Conservation (phyloP, 345 rosid species). For the Linum trigynum region DNA sequence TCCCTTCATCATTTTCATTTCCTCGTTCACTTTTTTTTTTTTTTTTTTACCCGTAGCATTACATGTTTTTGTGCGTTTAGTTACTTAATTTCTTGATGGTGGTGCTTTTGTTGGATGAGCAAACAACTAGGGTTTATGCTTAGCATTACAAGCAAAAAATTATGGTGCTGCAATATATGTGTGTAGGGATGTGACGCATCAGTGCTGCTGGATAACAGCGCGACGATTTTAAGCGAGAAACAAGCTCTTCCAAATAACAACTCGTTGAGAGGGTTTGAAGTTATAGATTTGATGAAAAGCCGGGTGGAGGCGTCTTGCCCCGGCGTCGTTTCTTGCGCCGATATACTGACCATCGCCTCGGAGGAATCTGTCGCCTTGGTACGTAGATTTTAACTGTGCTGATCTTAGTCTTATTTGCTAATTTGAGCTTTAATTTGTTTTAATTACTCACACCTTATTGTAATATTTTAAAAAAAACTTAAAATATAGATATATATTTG, state of each 20-base stretch:
- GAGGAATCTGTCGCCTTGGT: constrained; percentile 23
- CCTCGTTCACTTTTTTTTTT: neutral
- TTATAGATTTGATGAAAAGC: constrained; percentile 44
- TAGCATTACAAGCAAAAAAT: no score
- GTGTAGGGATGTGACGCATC: constrained; percentile 44
- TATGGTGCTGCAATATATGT: no score
- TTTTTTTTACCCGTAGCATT: neutral
- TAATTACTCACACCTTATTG: neutral
- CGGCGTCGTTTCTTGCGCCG: constrained; percentile 35
- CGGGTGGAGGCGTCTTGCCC: constrained; percentile 20
- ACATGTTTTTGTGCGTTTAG: no score
- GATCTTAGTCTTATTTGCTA: neutral
- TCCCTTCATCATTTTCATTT: no score
- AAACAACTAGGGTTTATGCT: no score
- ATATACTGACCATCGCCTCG: constrained; percentile 37
- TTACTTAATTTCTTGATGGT: no score
- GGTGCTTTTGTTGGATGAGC: no score
- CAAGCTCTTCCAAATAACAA: constrained; percentile 40
- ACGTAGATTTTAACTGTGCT: neutral
- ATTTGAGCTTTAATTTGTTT: constrained; percentile 3
- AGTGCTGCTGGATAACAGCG: constrained; percentile 34
- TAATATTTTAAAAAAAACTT: neutral
- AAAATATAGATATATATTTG: no score
- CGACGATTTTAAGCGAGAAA: constrained; percentile 36
- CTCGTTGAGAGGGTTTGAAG: constrained; percentile 43